Percentiles rank a stretch among this genome's conserved stretches.
Evolutionary conservation across 352 stramenopile species (phyloP).

Genomic region (Phytophthora podocarpi): DNA sequence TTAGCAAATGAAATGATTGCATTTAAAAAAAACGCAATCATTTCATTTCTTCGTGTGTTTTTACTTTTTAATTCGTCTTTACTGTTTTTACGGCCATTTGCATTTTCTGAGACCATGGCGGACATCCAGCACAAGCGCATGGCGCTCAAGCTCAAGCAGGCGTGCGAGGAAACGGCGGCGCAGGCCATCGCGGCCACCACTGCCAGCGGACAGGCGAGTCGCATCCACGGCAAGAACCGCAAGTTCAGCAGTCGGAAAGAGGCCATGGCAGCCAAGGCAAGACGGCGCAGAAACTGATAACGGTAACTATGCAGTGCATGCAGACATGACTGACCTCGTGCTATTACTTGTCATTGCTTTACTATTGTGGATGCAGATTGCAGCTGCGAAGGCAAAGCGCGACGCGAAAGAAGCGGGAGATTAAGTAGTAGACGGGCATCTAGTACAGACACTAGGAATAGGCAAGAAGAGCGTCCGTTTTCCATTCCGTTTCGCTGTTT

Average conservation of each 20-base stretch:
- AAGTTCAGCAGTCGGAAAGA: slow-evolving; percentile 86
- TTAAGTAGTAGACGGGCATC: not conserved
- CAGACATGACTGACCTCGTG: not conserved
- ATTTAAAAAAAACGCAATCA: too few relatives aligned
- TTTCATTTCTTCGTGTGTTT: too few relatives aligned
- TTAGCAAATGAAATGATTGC: too few relatives aligned
- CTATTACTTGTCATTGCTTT: not conserved
- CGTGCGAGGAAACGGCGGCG: slow-evolving; percentile 82
- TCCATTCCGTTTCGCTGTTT: slow-evolving; percentile 18
- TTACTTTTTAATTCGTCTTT: not conserved
- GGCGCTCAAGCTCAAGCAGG: slow-evolving; percentile 74
- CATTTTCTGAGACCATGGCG: slow-evolving; percentile 38
- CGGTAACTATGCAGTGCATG: not conserved
- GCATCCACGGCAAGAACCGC: slow-evolving; percentile 85
- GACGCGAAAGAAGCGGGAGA: slow-evolving; percentile 46
- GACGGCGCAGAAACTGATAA: not conserved
- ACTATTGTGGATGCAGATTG: slow-evolving; percentile 49
- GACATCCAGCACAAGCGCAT: slow-evolving; percentile 72
- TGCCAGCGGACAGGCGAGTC: slow-evolving; percentile 67
- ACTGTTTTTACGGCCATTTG: not conserved
- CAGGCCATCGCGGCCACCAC: slow-evolving; percentile 81
- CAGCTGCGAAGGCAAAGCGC: slow-evolving; percentile 75
- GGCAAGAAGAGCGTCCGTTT: slow-evolving; percentile 17
- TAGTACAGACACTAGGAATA: slow-evolving; percentile 17
- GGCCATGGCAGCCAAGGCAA: slow-evolving; percentile 78